Conservation (phyloP, 2,329 filamentous ascomycete genomes). For the Ceratocystis ficicola region DNA sequence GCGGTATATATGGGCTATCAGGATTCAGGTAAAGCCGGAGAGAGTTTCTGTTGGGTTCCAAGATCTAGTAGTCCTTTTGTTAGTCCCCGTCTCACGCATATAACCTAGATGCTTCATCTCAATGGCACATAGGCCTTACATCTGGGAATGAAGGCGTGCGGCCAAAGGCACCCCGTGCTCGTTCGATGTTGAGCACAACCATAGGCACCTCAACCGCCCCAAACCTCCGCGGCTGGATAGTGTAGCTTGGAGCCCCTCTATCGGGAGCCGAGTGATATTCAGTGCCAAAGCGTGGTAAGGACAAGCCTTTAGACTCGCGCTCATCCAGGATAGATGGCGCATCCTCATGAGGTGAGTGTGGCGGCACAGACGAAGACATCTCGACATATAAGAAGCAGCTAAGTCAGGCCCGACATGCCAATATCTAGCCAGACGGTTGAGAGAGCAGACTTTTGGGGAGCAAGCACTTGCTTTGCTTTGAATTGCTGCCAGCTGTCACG, state of each 20-base stretch:
- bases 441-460: background rate
- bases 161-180: constrained; percentile 35
- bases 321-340: background rate
- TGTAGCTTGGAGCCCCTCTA: constrained; percentile 21
- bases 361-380: background rate
- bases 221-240: constrained; percentile 30
- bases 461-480: background rate
- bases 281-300: background rate
- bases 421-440: background rate
- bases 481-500: background rate
- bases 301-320: background rate
- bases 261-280: background rate
- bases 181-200: constrained; percentile 35
- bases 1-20: constrained; percentile 65
- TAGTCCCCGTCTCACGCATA: constrained; percentile 7
- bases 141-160: constrained; percentile 31
- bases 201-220: constrained; percentile 36
- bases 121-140: constrained; percentile 26
- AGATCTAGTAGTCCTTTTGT: constrained; percentile 29
- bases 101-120: background rate
- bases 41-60: constrained; percentile 39
- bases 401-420: background rate
- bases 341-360: background rate
- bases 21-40: constrained; percentile 65
- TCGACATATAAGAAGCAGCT: background rate